phyloP scores from a whole-genome alignment of 1,139 yeast genomes.

The Yamadazyma epiphylla region DNA sequence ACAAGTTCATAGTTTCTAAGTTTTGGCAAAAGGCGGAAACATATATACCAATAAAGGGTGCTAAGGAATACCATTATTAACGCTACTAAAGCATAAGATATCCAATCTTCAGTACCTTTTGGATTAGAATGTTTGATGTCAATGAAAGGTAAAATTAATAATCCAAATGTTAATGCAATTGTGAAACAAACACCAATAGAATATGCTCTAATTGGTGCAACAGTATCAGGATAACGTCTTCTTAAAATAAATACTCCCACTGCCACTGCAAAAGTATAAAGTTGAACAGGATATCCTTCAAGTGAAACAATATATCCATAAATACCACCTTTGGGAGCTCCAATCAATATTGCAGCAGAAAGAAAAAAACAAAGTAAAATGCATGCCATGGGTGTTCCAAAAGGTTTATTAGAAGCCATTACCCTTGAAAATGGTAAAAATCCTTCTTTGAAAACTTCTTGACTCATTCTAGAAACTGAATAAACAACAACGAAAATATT shows the following conservation, averaged over 20 bases:
- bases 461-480: constrained; percentile 57
- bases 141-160: constrained; percentile 46
- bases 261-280: constrained; percentile 47
- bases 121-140: constrained; percentile 38
- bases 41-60: constrained; percentile 45
- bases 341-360: constrained; percentile 43
- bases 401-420: constrained; percentile 57
- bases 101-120: constrained; percentile 41
- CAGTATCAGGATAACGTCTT: constrained; percentile 39
- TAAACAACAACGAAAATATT: constrained; percentile 61
- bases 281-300: constrained; percentile 66
- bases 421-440: constrained; percentile 49
- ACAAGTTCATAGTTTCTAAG: constrained; percentile 38
- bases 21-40: constrained; percentile 44
- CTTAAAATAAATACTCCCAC: constrained; percentile 52
- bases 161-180: constrained; percentile 33
- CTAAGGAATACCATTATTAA: constrained; percentile 30
- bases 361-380: constrained; percentile 32
- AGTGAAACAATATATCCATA: constrained; percentile 71
- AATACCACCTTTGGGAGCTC: constrained; percentile 76
- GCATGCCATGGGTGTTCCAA: constrained; percentile 53
- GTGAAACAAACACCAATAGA: constrained; percentile 41
- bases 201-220: constrained; percentile 49
- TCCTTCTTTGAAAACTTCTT: constrained; percentile 63
- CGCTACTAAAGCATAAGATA: constrained; percentile 49